Evolutionary conservation across 768 basidiomycete genomes (phyloP).

Genomic region (Tylopilus cervinicoccineus): DNA sequence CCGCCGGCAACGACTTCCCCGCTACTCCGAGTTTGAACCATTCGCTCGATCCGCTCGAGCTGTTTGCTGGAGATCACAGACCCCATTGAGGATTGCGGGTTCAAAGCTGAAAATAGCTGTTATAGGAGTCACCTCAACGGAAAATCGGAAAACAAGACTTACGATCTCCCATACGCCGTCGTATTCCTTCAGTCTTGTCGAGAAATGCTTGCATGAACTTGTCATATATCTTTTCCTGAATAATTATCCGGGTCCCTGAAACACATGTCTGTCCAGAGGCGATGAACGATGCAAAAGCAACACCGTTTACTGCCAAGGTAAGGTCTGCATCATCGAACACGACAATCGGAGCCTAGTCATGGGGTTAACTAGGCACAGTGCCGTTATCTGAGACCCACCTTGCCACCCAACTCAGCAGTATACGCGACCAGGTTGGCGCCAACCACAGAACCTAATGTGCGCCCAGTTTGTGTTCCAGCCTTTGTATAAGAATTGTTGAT

Average conservation of each 20-base stretch:
- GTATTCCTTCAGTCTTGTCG: slow-evolving; percentile 59
- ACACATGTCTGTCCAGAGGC: slow-evolving; percentile 90
- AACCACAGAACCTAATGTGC: slow-evolving; percentile 66
- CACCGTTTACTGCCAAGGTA: slow-evolving; percentile 72
- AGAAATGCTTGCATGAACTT: slow-evolving; percentile 60
- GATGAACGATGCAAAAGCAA: slow-evolving; percentile 78
- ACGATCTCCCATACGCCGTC: slow-evolving; percentile 76
- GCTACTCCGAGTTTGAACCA: slow-evolving; percentile 45
- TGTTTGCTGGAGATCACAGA: slow-evolving; percentile 68
- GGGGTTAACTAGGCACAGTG: not conserved
- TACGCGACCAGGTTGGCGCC: slow-evolving; percentile 70
- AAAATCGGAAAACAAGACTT: slow-evolving; percentile 25
- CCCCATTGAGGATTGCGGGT: slow-evolving; percentile 73
- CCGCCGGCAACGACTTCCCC: slow-evolving; percentile 63
- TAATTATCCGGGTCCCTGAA: slow-evolving; percentile 81
- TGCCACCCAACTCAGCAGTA: slow-evolving; percentile 86
- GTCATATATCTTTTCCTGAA: slow-evolving; percentile 69
- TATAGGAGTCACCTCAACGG: not conserved
- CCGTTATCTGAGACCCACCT: slow-evolving; percentile 41
- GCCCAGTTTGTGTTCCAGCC: slow-evolving; percentile 79
- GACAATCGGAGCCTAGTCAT: slow-evolving; percentile 66
- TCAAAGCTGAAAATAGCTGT: slow-evolving; percentile 46
- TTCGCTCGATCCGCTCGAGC: slow-evolving; percentile 58
- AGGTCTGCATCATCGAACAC: slow-evolving; percentile 79
- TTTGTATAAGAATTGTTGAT: slow-evolving; percentile 23